phyloP scores from a whole-genome alignment of 1,284 basidiomycete species.

The Malassezia equina region DNA sequence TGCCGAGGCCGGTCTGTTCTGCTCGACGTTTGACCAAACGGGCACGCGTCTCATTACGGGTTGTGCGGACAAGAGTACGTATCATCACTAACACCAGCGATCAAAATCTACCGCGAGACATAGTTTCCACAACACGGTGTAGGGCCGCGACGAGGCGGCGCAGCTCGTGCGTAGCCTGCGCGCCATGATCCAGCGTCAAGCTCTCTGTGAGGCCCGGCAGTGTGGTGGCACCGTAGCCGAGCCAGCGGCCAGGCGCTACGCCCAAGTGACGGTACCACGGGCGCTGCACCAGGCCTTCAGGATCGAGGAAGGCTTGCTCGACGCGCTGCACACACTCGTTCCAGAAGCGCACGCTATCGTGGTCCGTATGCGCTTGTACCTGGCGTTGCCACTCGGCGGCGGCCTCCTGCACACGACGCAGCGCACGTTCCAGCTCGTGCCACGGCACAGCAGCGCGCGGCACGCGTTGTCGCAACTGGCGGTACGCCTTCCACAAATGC shows the following conservation, averaged over 20 bases:
- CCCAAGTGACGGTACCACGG: constrained; percentile 78
- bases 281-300: constrained; percentile 57
- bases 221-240: constrained; percentile 75
- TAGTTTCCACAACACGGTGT: constrained; percentile 9
- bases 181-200: constrained; percentile 41
- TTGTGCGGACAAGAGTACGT: constrained; percentile 76
- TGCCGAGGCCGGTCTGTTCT: constrained; percentile 80
- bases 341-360: constrained; percentile 42
- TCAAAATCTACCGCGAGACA: constrained; percentile 18
- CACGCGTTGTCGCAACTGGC: constrained; percentile 14
- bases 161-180: constrained; percentile 27
- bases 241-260: constrained; percentile 79
- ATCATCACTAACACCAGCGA: constrained; percentile 9
- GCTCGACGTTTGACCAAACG: constrained; percentile 89
- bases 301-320: constrained; percentile 71
- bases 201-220: constrained; percentile 69
- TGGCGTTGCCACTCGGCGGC: background rate
- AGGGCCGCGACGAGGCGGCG: constrained; percentile 23
- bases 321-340: constrained; percentile 67
- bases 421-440: background rate
- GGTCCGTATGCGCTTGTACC: background rate
- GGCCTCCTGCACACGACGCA: background rate
- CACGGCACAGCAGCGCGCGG: background rate
- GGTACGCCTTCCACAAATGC: constrained; percentile 27
- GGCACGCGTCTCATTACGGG: constrained; percentile 86